phyloP scores from a whole-genome alignment of 139 green algal genomes.

The Chlamydomonas urium region DNA sequence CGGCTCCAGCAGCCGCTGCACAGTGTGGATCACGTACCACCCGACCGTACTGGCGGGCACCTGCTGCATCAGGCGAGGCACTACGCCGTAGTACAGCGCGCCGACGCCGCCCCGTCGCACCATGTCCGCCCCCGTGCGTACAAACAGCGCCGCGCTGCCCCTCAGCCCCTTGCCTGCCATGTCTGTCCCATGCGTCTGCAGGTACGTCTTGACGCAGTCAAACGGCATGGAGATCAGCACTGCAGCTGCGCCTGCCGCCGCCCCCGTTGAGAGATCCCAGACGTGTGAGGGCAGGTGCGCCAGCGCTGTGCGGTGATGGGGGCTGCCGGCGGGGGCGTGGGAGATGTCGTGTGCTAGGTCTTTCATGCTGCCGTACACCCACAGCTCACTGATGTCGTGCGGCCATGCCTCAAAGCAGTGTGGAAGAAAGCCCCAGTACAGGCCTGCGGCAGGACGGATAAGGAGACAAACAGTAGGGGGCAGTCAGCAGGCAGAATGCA shows the following conservation, averaged over 20 bases:
- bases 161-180: constrained; percentile 14
- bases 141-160: constrained; percentile 31
- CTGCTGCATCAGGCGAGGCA: constrained; percentile 52
- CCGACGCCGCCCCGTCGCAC: constrained; percentile 31
- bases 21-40: constrained; percentile 23
- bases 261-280: constrained; percentile 51
- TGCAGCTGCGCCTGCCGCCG: constrained; percentile 47
- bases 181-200: constrained; percentile 36
- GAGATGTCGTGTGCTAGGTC: too few relatives aligned
- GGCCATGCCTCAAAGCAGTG: constrained; percentile 64
- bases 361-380: constrained; percentile 18
- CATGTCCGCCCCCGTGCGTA: constrained; percentile 34
- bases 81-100: constrained; percentile 59
- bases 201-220: constrained; percentile 67
- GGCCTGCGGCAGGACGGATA: not conserved
- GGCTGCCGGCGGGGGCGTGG: not conserved
- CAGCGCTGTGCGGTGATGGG: not conserved
- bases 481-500: too few relatives aligned
- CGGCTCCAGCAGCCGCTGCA: constrained; percentile 22
- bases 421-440: constrained; percentile 62
- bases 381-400: constrained; percentile 65
- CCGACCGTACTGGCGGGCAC: constrained; percentile 32
- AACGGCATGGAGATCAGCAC: constrained; percentile 67
- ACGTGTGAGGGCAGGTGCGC: not conserved
- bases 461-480: too few relatives aligned